Percentiles rank a stretch among this genome's conserved stretches.
These are phyloP conservation scores for Ceratocystis lukuohia DNA, from an alignment of 2,329 filamentous ascomycete species.

Conservation along the genomic window DNA sequence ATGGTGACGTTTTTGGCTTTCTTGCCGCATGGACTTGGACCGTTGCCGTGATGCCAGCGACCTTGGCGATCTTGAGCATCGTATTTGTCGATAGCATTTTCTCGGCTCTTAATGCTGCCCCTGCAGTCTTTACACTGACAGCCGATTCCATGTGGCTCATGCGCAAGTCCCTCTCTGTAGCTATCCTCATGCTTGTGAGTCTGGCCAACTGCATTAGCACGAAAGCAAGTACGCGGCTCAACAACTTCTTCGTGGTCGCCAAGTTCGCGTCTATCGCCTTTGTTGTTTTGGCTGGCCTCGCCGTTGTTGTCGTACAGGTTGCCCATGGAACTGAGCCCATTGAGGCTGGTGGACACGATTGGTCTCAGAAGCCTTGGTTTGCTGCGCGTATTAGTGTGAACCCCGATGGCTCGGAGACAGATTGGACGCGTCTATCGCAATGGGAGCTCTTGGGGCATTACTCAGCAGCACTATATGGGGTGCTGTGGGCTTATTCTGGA, in stretches of 20 bases:
- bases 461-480: slow-evolving; percentile 47
- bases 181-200: slow-evolving; percentile 34
- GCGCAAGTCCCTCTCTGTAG: slow-evolving; percentile 40
- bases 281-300: slow-evolving; percentile 37
- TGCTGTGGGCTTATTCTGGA: slow-evolving; percentile 51
- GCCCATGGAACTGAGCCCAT: slow-evolving; percentile 28
- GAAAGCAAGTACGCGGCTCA: slow-evolving; percentile 40
- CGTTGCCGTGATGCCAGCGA: slow-evolving; percentile 50
- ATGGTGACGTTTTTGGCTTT: slow-evolving; percentile 48
- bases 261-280: slow-evolving; percentile 39
- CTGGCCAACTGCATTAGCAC: slow-evolving; percentile 44
- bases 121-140: slow-evolving; percentile 27
- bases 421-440: slow-evolving; percentile 35
- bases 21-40: slow-evolving; percentile 54
- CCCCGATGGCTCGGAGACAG: slow-evolving; percentile 36
- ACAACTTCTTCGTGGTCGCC: slow-evolving; percentile 41
- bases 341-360: slow-evolving; percentile 36
- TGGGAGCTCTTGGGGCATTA: slow-evolving; percentile 50
- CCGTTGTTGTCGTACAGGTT: slow-evolving; percentile 30
- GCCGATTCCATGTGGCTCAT: slow-evolving; percentile 21
- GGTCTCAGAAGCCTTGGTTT: slow-evolving; percentile 43
- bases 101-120: slow-evolving; percentile 36
- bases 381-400: slow-evolving; percentile 35
- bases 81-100: slow-evolving; percentile 50
- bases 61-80: slow-evolving; percentile 49